Evolutionary conservation across 345 rosid species (phyloP).

Genomic region (Arabidopsis thaliana): DNA sequence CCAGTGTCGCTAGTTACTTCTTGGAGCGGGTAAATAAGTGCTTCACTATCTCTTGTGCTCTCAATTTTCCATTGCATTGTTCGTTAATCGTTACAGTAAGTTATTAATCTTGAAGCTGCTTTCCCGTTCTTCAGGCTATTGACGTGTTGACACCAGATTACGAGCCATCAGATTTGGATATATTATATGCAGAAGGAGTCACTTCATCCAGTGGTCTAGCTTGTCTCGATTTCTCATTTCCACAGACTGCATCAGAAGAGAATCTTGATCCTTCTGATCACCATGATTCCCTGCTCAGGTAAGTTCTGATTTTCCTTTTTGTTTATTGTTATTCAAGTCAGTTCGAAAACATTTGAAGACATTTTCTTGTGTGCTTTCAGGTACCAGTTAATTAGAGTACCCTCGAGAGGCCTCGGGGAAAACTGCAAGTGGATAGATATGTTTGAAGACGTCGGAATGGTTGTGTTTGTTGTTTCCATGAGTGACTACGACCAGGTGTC

Average conservation of each 20-base stretch:
- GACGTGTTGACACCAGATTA: conserved; percentile 81
- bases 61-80: background rate
- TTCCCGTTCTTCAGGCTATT: conserved; percentile 58
- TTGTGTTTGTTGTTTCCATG: conserved; percentile 80
- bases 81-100: too few species aligned
- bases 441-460: conserved; percentile 97
- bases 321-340: background rate
- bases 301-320: conserved; percentile 29
- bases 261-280: conserved; percentile 64
- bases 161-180: conserved; percentile 94
- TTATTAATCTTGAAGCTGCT: conserved; percentile 7
- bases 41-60: conserved; percentile 33
- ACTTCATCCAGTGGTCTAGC: conserved; percentile 96
- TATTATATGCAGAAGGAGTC: conserved; percentile 92
- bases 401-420: conserved; percentile 85
- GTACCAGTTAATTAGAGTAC: conserved; percentile 91
- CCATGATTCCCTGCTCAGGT: conserved; percentile 79
- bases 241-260: conserved; percentile 66
- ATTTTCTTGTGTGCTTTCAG: conserved; percentile 44
- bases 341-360: background rate
- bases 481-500: conserved; percentile 78
- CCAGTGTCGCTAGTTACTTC: conserved; percentile 85
- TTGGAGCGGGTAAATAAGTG: conserved; percentile 73
- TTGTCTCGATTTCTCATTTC: conserved; percentile 85
- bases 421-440: conserved; percentile 97